Evolutionary conservation across 2,329 filamentous ascomycete species (phyloP), one percentile per base, ranked within the genome.

Genomic region (Kalaharituber pfeilii): DNA sequence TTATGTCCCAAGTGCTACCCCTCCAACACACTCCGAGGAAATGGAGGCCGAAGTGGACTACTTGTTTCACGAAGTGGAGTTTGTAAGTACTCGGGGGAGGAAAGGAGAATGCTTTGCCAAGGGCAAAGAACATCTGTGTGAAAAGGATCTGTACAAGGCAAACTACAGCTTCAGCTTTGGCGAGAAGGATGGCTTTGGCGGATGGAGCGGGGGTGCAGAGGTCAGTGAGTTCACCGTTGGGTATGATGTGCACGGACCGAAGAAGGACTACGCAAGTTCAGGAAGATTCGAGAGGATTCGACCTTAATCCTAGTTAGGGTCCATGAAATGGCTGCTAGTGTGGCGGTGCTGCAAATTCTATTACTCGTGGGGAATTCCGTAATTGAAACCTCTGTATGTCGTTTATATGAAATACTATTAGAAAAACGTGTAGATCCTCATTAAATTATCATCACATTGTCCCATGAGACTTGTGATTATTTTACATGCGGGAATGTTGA

Each of bases 211-310:
- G 25, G 15, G 13, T 15, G 27, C 28, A 11, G 54, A 54, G 42
- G 4, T 64, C 30, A 42, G 54, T 36, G 65, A 64, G 62, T 70
- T 68, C 65, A 64, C 65, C 52, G 65, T 69, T 2, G 52, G 59
- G 50, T 70, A 70, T 57, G 65, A 67, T 59, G 68, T 70, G 3
- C 62, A 63, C 47, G 69, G 69, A 30, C 69, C 69, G 30, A 62
- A 62, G 60, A 71, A 70, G 59, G 67, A 68, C 44, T 70, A 71
- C 63, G 61, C 66, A 8, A 68, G 67, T 57, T 53, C 58, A 58
- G 68, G 67, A 29, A 55, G 61, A 57, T 70, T 39, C 20, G 13
- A 39, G 7, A 39, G 33, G 20, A 18, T 18, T 9, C 20, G 8
- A 39, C 8, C 13, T 39, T n/a, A n/a, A n/a, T n/a, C n/a, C n/a